Conservation (phyloP, 2,329 filamentous ascomycete species). For the Talaromyces sp. region DNA sequence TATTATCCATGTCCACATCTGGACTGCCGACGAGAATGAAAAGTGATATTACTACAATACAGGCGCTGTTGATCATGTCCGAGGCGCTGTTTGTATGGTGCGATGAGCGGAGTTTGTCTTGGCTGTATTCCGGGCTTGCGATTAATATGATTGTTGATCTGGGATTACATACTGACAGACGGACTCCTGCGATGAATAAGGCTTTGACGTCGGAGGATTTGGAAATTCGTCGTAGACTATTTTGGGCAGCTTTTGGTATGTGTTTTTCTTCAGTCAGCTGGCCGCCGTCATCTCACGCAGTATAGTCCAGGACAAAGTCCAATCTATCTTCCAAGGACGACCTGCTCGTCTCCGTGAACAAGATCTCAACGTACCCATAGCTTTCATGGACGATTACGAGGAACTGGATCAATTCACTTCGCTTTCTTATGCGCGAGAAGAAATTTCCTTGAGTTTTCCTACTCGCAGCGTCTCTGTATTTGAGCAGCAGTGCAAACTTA, state of each 20-base stretch:
- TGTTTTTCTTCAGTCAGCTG: background rate
- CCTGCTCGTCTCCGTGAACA: slow-evolving; percentile 9
- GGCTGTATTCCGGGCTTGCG: slow-evolving; percentile 15
- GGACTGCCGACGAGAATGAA: slow-evolving; percentile 1
- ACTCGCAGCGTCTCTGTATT: slow-evolving; percentile 15
- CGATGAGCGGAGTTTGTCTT: slow-evolving; percentile 16
- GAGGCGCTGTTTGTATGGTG: slow-evolving; percentile 16
- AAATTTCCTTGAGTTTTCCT: background rate
- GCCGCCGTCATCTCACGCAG: background rate
- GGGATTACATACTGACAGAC: slow-evolving; percentile 11
- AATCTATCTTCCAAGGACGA: slow-evolving; percentile 14
- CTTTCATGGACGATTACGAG: slow-evolving; percentile 16
- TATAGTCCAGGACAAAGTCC: slow-evolving; percentile 13
- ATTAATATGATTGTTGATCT: slow-evolving; percentile 16
- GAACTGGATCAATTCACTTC: slow-evolving; percentile 14
- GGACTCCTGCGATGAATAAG: slow-evolving; percentile 3
- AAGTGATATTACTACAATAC: slow-evolving; percentile 16
- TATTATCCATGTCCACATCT: background rate
- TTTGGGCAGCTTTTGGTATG: slow-evolving; percentile 15
- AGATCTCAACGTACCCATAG: slow-evolving; percentile 10
- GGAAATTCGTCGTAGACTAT: slow-evolving; percentile 14
- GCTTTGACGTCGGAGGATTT: slow-evolving; percentile 1
- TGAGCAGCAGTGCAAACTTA: slow-evolving; percentile 11
- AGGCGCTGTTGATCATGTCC: slow-evolving; percentile 15
- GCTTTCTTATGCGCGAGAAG: background rate